phyloP scores from a whole-genome alignment of 2,329 filamentous ascomycete species.

The Didymella glomerata region DNA sequence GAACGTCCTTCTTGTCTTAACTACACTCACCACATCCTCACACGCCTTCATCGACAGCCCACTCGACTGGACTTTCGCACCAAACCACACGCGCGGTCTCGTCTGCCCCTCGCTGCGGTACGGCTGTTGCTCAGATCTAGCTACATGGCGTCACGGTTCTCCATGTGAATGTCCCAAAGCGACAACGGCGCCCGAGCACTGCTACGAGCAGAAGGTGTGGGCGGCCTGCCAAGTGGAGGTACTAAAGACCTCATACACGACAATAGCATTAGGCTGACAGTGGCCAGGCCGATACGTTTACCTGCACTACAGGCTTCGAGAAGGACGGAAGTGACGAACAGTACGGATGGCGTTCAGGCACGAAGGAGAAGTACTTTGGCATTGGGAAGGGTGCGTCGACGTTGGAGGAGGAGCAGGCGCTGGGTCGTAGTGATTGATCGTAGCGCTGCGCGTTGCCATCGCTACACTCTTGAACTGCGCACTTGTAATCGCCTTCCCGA shows the following conservation, averaged over 20 bases:
- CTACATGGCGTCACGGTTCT: slow-evolving; percentile 1
- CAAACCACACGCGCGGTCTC: slow-evolving; percentile 6
- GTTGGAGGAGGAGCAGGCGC: not conserved
- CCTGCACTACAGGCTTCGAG: not conserved
- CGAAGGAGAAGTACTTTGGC: not conserved
- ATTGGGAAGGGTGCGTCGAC: slow-evolving; percentile 5
- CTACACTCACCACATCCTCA: not conserved
- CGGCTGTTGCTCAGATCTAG: slow-evolving; percentile 7
- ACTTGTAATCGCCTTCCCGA: too few relatives aligned
- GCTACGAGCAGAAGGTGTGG: slow-evolving; percentile 3
- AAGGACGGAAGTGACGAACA: not conserved
- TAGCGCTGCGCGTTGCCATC: too few relatives aligned
- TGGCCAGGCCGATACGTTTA: not conserved
- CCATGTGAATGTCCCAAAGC: not conserved
- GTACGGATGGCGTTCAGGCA: slow-evolving; percentile 13
- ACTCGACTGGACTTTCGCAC: slow-evolving; percentile 3
- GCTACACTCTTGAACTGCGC: too few relatives aligned
- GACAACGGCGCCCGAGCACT: not conserved
- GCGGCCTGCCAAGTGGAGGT: slow-evolving; percentile 4
- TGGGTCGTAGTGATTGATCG: not conserved
- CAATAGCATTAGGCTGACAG: not conserved
- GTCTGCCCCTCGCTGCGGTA: slow-evolving; percentile 6
- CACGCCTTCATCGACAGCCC: slow-evolving; percentile 4
- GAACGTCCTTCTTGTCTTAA: not conserved
- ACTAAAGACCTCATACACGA: too few relatives aligned